These are phyloP conservation scores for Cadophora malorum DNA, from an alignment of 2,329 filamentous ascomycete genomes.

Conservation along the genomic window DNA sequence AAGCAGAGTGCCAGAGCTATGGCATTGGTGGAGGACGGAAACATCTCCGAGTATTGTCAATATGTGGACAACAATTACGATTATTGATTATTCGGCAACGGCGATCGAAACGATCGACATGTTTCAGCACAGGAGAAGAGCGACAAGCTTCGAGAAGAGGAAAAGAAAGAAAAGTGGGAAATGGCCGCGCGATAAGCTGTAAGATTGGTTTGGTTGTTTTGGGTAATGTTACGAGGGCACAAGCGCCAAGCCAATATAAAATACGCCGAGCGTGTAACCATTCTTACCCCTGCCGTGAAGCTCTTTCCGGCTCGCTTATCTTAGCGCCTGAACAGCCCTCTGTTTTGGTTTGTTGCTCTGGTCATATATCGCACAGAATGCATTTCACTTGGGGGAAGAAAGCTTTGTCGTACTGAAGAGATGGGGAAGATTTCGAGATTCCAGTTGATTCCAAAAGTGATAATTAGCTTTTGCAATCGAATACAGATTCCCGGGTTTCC, in stretches of 20 bases:
- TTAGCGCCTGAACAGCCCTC: too few species aligned
- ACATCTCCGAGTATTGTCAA: background rate
- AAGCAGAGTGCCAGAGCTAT: constrained; percentile 13
- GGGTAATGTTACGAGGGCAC: background rate
- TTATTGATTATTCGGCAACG: background rate
- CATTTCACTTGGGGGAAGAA: too few species aligned
- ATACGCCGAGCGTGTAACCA: background rate
- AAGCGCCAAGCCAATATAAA: constrained; percentile 9
- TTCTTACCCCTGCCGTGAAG: too few species aligned
- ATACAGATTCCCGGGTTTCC: too few species aligned
- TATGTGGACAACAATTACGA: background rate
- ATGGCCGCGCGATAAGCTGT: background rate
- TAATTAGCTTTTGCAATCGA: too few species aligned
- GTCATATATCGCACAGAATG: too few species aligned
- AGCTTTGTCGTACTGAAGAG: too few species aligned
- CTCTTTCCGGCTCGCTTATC: too few species aligned
- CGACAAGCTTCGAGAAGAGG: background rate
- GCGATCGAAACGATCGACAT: constrained; percentile 45
- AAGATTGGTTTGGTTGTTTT: background rate
- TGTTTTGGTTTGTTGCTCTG: too few species aligned
- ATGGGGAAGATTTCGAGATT: too few species aligned
- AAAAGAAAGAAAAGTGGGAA: background rate
- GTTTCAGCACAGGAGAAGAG: constrained; percentile 2
- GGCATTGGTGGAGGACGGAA: background rate
- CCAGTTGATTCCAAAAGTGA: too few species aligned